Conservation (phyloP, 495 filamentous ascomycete species). For the Sordaria brevicollis region DNA sequence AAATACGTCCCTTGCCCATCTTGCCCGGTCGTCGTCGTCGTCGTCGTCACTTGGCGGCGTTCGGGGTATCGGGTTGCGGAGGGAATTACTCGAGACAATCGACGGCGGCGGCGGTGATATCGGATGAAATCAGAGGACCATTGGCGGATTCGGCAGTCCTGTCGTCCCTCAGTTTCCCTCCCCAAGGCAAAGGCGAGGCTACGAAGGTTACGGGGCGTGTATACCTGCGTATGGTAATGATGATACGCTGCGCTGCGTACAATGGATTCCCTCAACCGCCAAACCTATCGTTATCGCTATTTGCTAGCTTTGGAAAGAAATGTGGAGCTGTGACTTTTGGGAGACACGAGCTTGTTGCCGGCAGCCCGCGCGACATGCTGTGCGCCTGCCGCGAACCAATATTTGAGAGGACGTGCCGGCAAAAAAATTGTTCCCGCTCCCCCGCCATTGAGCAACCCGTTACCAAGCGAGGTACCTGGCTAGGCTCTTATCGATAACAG, state of each 20-base stretch:
- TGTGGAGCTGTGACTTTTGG: background rate
- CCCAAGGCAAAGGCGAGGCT: background rate
- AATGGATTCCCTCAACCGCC: background rate
- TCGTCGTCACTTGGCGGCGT: too few relatives aligned
- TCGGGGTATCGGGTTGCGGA: background rate
- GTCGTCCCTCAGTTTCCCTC: background rate
- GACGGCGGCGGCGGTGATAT: background rate
- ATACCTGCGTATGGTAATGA: background rate
- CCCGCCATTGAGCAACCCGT: background rate
- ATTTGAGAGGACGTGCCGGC: background rate
- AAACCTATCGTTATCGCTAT: background rate
- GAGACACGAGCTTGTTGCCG: background rate
- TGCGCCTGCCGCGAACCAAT: background rate
- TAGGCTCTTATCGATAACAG: background rate
- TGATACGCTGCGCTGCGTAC: background rate
- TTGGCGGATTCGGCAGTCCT: background rate
- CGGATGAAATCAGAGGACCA: background rate
- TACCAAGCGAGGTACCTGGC: background rate
- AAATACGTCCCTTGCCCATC: conserved; percentile 39
- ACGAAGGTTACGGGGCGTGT: background rate
- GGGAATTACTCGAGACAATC: background rate
- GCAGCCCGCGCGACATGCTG: background rate
- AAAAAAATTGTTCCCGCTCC: background rate
- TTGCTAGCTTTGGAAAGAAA: background rate
- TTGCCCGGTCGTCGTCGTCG: background rate